Percentiles rank a stretch among this genome's conserved stretches.
These are phyloP conservation scores for Trichoderma asperellum DNA, from an alignment of 2,329 filamentous ascomycete species.

Conservation along the genomic window DNA sequence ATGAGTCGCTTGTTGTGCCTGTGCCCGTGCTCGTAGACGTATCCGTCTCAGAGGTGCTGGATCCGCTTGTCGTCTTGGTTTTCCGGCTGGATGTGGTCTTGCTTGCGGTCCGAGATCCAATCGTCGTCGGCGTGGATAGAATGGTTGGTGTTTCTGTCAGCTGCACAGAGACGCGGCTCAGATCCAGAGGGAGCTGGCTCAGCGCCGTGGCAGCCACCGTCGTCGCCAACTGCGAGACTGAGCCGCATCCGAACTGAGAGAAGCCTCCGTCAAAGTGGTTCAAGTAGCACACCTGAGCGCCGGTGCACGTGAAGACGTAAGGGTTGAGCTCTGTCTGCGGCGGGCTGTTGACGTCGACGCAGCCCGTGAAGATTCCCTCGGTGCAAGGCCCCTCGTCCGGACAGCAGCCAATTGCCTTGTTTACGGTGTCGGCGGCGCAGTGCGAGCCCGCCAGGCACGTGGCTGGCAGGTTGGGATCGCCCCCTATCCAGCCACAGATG, in stretches of 20 bases:
- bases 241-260: constrained; percentile 61
- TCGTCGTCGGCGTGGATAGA: constrained; percentile 48
- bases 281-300: constrained; percentile 56
- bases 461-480: constrained; percentile 55
- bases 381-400: constrained; percentile 56
- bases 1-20: constrained; percentile 19
- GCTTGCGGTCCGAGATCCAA: constrained; percentile 37
- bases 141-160: constrained; percentile 47
- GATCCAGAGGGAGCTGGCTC: constrained; percentile 43
- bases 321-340: constrained; percentile 57
- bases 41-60: constrained; percentile 14
- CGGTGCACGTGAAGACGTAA: constrained; percentile 60
- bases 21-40: constrained; percentile 12
- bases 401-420: constrained; percentile 60
- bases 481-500: constrained; percentile 62
- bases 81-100: not conserved
- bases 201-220: constrained; percentile 53
- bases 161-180: constrained; percentile 47
- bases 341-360: constrained; percentile 56
- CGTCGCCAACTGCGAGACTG: constrained; percentile 51
- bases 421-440: constrained; percentile 57
- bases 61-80: not conserved
- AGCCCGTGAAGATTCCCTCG: constrained; percentile 60
- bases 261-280: constrained; percentile 60
- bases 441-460: constrained; percentile 62